phyloP scores from a whole-genome alignment of 306 rosid species.

The Cucumis hystrix region DNA sequence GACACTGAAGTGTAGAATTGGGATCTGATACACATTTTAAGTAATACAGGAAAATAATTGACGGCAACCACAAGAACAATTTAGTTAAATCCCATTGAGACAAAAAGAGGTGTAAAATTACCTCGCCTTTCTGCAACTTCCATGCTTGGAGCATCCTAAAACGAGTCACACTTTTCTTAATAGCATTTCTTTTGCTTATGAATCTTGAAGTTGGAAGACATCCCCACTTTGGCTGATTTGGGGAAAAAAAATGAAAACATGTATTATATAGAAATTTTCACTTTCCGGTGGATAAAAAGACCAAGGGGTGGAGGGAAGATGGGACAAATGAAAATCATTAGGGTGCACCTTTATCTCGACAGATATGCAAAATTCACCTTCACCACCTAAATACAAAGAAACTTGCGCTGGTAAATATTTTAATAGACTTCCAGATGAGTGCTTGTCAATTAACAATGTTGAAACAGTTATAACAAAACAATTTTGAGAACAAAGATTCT shows the following conservation, averaged over 20 bases:
- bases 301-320: not conserved
- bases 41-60: not conserved
- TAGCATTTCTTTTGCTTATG: constrained; percentile 51
- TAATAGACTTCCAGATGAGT: not conserved
- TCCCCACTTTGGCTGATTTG: constrained; percentile 77
- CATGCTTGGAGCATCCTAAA: constrained; percentile 89
- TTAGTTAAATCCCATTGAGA: not conserved
- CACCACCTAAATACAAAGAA: constrained; percentile 38
- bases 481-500: not conserved
- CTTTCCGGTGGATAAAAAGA: not conserved
- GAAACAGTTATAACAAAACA: not conserved
- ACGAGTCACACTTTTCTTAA: constrained; percentile 56
- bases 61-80: not conserved
- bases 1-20: not conserved
- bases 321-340: not conserved
- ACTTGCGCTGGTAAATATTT: not conserved
- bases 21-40: not conserved
- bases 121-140: constrained; percentile 81
- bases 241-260: constrained; percentile 1
- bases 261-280: not conserved
- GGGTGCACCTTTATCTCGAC: constrained; percentile 77
- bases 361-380: constrained; percentile 45
- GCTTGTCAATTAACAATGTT: not conserved
- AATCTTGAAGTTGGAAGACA: constrained; percentile 67
- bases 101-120: constrained; percentile 7